These are phyloP conservation scores for Pythium dissotocum DNA, from an alignment of 352 stramenopile species.

Conservation along the genomic window DNA sequence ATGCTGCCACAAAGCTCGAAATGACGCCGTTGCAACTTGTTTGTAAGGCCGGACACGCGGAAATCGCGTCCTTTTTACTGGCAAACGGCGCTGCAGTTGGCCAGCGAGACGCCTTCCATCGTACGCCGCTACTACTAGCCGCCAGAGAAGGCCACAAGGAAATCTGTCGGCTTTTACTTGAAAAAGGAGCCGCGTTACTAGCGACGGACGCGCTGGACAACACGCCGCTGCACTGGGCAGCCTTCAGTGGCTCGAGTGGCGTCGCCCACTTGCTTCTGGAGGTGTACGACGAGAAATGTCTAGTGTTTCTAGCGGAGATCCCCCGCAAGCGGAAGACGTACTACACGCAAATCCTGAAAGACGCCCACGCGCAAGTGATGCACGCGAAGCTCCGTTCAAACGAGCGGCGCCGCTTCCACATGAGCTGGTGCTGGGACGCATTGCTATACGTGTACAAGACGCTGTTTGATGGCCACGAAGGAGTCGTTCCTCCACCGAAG, in stretches of 20 bases:
- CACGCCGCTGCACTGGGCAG: constrained; percentile 67
- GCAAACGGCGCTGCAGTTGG: constrained; percentile 45
- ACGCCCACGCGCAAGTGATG: constrained; percentile 51
- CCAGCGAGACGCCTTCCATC: constrained; percentile 50
- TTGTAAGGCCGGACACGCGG: constrained; percentile 42
- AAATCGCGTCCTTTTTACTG: constrained; percentile 52
- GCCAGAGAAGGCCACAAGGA: constrained; percentile 55
- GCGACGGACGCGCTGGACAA: constrained; percentile 63
- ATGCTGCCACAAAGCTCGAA: constrained; percentile 36
- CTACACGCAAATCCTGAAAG: constrained; percentile 41
- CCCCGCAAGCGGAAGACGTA: constrained; percentile 32
- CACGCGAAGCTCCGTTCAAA: constrained; percentile 62
- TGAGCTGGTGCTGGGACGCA: constrained; percentile 62
- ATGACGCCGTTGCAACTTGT: constrained; percentile 58
- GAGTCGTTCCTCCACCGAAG: constrained; percentile 10
- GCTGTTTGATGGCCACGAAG: constrained; percentile 29
- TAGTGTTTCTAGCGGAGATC: constrained; percentile 45
- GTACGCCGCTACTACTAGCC: constrained; percentile 60
- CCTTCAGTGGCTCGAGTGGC: constrained; percentile 45
- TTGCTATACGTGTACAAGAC: constrained; percentile 40
- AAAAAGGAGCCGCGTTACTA: constrained; percentile 46
- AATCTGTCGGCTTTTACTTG: constrained; percentile 46
- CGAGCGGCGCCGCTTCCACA: constrained; percentile 62
- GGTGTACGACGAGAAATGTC: constrained; percentile 47
- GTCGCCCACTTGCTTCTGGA: constrained; percentile 46